Evolutionary conservation across 2,329 filamentous ascomycete genomes (phyloP).

Genomic region (Dissoconium aciculare): DNA sequence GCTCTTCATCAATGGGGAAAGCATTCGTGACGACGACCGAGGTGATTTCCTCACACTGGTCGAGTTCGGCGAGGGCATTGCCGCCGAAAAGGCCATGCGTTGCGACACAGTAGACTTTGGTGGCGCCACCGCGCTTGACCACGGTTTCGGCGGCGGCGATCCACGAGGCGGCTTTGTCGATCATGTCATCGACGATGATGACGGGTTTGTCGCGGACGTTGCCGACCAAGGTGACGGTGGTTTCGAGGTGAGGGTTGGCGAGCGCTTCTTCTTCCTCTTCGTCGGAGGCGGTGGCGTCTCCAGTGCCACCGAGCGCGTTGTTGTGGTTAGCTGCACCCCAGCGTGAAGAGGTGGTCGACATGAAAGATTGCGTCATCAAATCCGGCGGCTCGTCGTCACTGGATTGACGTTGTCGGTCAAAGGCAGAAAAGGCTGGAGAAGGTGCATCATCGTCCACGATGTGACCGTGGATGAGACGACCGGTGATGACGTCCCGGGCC

Average conservation of each 20-base stretch:
- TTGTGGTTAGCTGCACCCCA: constrained; percentile 25
- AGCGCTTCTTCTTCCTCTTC: constrained; percentile 92
- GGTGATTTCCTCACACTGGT: constrained; percentile 85
- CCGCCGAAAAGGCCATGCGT: constrained; percentile 90
- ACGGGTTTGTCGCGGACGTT: constrained; percentile 80
- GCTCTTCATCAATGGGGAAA: constrained; percentile 72
- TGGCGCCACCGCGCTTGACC: constrained; percentile 79
- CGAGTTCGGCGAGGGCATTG: constrained; percentile 77
- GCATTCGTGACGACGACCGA: constrained; percentile 92
- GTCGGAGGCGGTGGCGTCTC: constrained; percentile 65
- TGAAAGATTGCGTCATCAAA: constrained; percentile 67
- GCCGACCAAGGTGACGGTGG: constrained; percentile 93
- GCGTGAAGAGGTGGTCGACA: constrained; percentile 66
- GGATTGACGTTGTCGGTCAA: constrained; percentile 36
- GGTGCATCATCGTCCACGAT: constrained; percentile 78
- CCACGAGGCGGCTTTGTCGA: constrained; percentile 93
- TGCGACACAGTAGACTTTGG: constrained; percentile 92
- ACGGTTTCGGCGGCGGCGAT: constrained; percentile 94
- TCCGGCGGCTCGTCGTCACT: constrained; percentile 49
- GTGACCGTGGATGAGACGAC: constrained; percentile 80
- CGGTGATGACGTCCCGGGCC: constrained; percentile 79
- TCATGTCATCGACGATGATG: constrained; percentile 97
- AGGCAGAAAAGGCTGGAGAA: constrained; percentile 52
- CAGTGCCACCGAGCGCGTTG: constrained; percentile 58
- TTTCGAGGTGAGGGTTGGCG: constrained; percentile 65